A percentile compares a stretch with the other conserved stretches of the same genome.
phyloP scores from a whole-genome alignment of 768 basidiomycete genomes.

The Lactifluus subvellereus region DNA sequence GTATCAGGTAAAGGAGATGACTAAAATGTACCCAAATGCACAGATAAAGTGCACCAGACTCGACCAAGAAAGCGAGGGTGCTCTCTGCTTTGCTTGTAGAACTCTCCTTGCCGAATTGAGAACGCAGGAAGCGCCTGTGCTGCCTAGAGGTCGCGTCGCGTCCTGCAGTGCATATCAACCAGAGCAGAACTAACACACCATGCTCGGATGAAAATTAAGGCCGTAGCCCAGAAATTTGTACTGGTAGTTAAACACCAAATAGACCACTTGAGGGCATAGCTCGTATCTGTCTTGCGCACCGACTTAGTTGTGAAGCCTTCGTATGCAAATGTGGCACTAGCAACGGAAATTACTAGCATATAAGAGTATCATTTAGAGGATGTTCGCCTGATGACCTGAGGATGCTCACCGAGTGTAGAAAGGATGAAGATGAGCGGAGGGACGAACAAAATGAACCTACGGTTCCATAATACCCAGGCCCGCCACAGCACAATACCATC shows the following conservation, averaged over 20 bases:
- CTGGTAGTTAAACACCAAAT: background rate
- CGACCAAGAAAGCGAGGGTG: constrained; percentile 4
- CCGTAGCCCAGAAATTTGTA: constrained; percentile 19
- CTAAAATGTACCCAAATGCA: constrained; percentile 3
- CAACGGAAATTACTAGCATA: background rate
- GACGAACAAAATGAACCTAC: background rate
- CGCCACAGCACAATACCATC: constrained; percentile 18
- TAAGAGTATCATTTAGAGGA: background rate
- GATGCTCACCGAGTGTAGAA: constrained; percentile 4
- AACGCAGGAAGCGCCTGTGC: background rate
- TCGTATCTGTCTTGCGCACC: background rate
- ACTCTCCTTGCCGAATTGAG: background rate
- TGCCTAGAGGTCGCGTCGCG: background rate
- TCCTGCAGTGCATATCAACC: background rate
- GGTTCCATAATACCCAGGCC: constrained; percentile 12
- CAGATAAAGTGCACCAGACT: constrained; percentile 10
- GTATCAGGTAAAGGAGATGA: background rate
- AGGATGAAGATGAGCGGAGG: background rate
- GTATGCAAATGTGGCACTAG: background rate
- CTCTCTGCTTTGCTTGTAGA: background rate
- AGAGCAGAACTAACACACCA: constrained; percentile 1
- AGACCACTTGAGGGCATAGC: background rate
- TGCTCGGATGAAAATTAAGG: constrained; percentile 8
- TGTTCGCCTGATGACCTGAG: background rate
- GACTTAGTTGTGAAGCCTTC: background rate